Evolutionary conservation across 2,329 filamentous ascomycete species (phyloP).

Genomic region (Stemphylium lycopersici): DNA sequence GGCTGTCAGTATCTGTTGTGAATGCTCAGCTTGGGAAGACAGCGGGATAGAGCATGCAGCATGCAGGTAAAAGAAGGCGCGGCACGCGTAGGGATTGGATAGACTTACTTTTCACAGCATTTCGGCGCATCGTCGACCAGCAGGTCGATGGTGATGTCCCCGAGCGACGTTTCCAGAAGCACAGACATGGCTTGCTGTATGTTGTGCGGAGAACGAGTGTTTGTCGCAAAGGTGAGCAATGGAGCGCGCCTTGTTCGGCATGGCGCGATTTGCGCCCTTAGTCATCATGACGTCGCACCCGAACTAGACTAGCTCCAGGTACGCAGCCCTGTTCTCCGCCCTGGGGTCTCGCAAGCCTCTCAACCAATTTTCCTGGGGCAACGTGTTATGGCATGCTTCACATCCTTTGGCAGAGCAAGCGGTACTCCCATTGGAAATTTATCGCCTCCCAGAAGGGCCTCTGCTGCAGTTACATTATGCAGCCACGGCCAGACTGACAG

Average conservation of each 20-base stretch:
- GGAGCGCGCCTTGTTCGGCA: slow-evolving; percentile 7
- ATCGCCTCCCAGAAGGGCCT: background rate
- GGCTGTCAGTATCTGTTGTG: slow-evolving; percentile 58
- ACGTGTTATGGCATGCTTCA: slow-evolving; percentile 12
- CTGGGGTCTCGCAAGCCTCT: slow-evolving; percentile 12
- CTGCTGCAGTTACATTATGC: background rate
- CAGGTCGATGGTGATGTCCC: slow-evolving; percentile 94
- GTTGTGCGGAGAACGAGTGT: slow-evolving; percentile 20
- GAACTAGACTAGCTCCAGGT: slow-evolving; percentile 10
- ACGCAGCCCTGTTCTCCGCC: slow-evolving; percentile 10
- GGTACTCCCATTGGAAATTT: background rate
- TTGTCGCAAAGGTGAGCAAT: slow-evolving; percentile 28
- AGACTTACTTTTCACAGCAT: slow-evolving; percentile 89
- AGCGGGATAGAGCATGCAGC: slow-evolving; percentile 28
- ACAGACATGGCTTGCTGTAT: slow-evolving; percentile 73
- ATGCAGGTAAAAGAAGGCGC: slow-evolving; percentile 28
- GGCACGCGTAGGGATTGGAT: slow-evolving; percentile 22
- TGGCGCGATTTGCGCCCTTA: slow-evolving; percentile 17
- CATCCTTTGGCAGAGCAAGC: no score
- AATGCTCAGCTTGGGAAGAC: slow-evolving; percentile 59
- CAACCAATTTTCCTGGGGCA: slow-evolving; percentile 12
- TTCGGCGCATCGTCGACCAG: slow-evolving; percentile 87
- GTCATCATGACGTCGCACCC: slow-evolving; percentile 25
- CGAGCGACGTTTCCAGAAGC: slow-evolving; percentile 87
- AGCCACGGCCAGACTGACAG: slow-evolving; percentile 3